Evolutionary conservation across 1,284 basidiomycete genomes (phyloP).

Genomic region (Puccinia horiana): DNA sequence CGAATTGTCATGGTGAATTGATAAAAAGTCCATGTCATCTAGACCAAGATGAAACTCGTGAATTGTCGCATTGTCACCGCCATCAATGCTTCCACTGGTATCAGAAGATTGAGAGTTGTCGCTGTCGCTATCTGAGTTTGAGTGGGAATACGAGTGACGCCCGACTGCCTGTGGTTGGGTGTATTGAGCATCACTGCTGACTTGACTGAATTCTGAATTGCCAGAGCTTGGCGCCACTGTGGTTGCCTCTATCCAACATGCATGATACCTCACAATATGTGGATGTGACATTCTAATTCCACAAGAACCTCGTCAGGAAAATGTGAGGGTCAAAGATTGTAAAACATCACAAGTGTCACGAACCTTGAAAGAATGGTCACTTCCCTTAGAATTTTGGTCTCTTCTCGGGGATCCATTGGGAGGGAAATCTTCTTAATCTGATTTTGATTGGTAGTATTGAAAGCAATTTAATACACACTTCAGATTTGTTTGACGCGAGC

Average conservation of each 20-base stretch:
- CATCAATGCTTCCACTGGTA: slow-evolving; percentile 18
- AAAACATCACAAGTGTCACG: slow-evolving; percentile 62
- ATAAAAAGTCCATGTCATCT: slow-evolving; percentile 44
- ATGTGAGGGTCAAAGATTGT: not conserved
- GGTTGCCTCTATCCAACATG: slow-evolving; percentile 45
- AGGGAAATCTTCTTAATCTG: slow-evolving; percentile 88
- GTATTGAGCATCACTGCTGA: slow-evolving; percentile 6
- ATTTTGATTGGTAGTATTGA: slow-evolving; percentile 18
- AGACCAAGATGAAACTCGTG: slow-evolving; percentile 41
- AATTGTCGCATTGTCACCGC: slow-evolving; percentile 28
- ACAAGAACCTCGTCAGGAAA: not conserved
- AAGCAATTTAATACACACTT: not conserved
- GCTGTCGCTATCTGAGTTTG: not conserved
- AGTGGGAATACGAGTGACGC: not conserved
- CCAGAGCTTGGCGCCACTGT: not conserved
- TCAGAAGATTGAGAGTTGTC: slow-evolving; percentile 15
- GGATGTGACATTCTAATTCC: slow-evolving; percentile 38
- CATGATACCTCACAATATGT: slow-evolving; percentile 47
- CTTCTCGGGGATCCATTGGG: slow-evolving; percentile 70
- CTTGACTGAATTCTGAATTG: slow-evolving; percentile 39
- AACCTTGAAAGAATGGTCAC: slow-evolving; percentile 84
- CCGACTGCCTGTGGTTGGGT: not conserved
- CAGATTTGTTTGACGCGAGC: not conserved
- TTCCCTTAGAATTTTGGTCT: slow-evolving; percentile 85
- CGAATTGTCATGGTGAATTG: slow-evolving; percentile 23